These are phyloP conservation scores for Fomitopsis pulvina DNA, from an alignment of 768 basidiomycete genomes.

Conservation along the genomic window DNA sequence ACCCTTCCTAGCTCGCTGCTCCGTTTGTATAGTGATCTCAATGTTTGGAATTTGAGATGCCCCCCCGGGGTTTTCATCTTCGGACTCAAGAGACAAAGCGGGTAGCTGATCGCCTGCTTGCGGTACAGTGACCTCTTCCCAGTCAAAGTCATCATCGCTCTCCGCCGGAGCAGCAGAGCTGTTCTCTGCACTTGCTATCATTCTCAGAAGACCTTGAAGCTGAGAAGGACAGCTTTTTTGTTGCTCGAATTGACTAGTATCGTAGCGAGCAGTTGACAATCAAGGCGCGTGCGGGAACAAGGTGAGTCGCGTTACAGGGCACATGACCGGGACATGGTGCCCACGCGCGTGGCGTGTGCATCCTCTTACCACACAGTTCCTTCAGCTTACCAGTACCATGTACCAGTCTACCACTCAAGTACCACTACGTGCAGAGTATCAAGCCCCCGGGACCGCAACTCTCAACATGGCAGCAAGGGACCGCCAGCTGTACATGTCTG, in stretches of 20 bases:
- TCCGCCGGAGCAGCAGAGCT: slow-evolving; percentile 20
- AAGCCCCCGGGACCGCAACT: no score
- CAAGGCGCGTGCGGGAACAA: background rate
- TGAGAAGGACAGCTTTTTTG: background rate
- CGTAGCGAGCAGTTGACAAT: background rate
- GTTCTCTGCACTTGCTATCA: slow-evolving; percentile 6
- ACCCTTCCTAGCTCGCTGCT: slow-evolving; percentile 30
- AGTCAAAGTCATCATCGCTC: slow-evolving; percentile 68
- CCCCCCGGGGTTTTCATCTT: slow-evolving; percentile 14
- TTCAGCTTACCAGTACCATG: no score
- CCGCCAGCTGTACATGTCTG: no score
- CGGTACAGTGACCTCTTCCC: slow-evolving; percentile 71
- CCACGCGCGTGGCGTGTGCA: no score
- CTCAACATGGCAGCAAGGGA: no score
- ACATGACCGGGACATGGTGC: background rate
- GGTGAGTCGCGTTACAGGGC: background rate
- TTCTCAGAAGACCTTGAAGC: background rate
- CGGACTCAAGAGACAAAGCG: slow-evolving; percentile 1
- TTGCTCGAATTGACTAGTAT: background rate
- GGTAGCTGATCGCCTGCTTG: slow-evolving; percentile 13
- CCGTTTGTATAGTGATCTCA: slow-evolving; percentile 64
- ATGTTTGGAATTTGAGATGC: slow-evolving; percentile 37
- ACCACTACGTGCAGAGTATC: no score
- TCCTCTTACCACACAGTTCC: no score
- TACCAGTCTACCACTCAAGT: no score